Conservation (phyloP, 257 asterid genomes). For the Cinchona pubescens region DNA sequence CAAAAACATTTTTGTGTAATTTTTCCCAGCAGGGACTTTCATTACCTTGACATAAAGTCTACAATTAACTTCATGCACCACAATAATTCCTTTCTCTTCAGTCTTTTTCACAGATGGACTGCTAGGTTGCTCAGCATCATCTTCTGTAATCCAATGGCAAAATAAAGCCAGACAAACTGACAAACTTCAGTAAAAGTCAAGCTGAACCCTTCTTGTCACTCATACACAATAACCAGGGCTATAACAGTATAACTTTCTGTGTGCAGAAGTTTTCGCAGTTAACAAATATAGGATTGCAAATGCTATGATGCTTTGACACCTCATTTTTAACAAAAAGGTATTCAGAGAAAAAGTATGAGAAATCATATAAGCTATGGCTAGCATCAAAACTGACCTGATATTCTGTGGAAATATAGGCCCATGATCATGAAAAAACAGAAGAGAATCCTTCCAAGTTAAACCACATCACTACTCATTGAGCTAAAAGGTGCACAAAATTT, state of each 20-base stretch:
- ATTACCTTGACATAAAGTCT: slow-evolving; percentile 81
- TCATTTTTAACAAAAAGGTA: background rate
- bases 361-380: background rate
- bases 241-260: background rate
- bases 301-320: background rate
- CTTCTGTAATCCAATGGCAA: slow-evolving; percentile 50
- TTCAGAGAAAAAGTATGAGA: background rate
- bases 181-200: background rate
- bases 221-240: background rate
- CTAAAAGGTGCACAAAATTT: background rate
- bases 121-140: slow-evolving; percentile 77
- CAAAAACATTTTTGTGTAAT: background rate
- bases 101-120: slow-evolving; percentile 87
- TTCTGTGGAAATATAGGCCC: background rate
- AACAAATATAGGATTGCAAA: background rate
- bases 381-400: background rate
- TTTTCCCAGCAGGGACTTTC: background rate
- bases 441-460: background rate
- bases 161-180: background rate
- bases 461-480: background rate
- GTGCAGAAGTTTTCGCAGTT: background rate
- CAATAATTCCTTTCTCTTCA: slow-evolving; percentile 70
- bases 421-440: background rate
- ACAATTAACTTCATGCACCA: slow-evolving; percentile 92
- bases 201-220: background rate